These are phyloP conservation scores for Xylariaceae sp. DNA, from an alignment of 2,329 filamentous ascomycete genomes.

Conservation along the genomic window DNA sequence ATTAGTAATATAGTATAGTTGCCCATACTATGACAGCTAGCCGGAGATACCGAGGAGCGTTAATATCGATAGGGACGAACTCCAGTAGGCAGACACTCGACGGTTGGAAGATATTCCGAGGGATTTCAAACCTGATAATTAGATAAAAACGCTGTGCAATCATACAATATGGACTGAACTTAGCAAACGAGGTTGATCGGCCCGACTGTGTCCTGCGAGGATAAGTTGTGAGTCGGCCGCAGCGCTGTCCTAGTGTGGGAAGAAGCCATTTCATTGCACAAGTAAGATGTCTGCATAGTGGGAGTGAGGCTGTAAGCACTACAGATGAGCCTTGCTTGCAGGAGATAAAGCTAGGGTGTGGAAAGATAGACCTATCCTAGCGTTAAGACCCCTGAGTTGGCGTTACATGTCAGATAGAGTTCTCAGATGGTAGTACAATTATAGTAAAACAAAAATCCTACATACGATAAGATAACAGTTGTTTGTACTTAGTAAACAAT, in stretches of 20 bases:
- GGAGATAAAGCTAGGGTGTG: not conserved
- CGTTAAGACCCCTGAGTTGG: not conserved
- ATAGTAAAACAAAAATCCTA: not conserved
- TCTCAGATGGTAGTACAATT: no score
- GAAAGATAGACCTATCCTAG: not conserved
- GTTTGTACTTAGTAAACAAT: not conserved
- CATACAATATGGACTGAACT: not conserved
- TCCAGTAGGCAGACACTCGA: not conserved
- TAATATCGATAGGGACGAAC: not conserved
- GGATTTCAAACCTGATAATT: no score
- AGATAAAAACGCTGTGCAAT: not conserved
- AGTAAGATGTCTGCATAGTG: not conserved
- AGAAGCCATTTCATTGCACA: not conserved
- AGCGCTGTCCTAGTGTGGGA: not conserved
- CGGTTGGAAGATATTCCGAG: no score
- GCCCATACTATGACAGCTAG: not conserved
- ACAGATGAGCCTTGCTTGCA: not conserved
- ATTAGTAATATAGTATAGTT: not conserved
- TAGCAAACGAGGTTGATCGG: not conserved
- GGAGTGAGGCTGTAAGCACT: not conserved
- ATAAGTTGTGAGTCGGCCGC: not conserved
- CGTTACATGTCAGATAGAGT: no score
- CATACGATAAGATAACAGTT: no score
- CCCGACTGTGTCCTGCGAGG: not conserved
- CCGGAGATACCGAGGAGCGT: not conserved